Evolutionary conservation across 495 filamentous ascomycete species (phyloP), one percentile per base, ranked within the genome.

Genomic region (Lentithecium fluviatile): DNA sequence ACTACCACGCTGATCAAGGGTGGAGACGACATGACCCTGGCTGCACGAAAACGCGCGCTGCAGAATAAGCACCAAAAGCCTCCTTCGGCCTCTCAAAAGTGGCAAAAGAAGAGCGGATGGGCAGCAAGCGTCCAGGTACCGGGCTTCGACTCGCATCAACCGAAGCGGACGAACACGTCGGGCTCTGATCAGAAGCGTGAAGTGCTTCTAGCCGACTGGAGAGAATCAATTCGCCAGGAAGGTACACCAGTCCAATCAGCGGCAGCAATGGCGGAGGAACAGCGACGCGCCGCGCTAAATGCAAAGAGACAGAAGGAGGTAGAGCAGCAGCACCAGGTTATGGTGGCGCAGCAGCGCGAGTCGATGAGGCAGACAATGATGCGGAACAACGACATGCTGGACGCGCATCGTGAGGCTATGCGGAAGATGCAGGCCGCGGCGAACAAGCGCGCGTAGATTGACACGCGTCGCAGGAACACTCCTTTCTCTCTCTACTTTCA

Each of bases 341-440:
- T 75, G 38, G 70, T 36, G 56, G 45, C 38, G 24, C 63, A 64
- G 26, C 42, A 62, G 0, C 58, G 73, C 1, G 79, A 86, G 45
- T 78, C 78, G 45, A 77, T 79, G 49, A 82, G 88, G 58, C 88
- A 90, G 51, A 82, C 85, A 64, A 79, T 84, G 56, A 94, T 95
- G 90, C 79, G 89, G 45, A 84, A 83, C 10, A 84, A 86, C 0
- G 83, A 85, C 62, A 84, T 95, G 80, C 76, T 86, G 36, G 88
- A 89, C 43, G 77, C 86, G 40, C 93, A 97, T 73, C 78, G 87
- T 51, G 85, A 93, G 58, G 90, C 88, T 0, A 80, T 97, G 81
- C 77, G 89, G 64, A 83, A 79, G 71, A 87, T 97, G 86, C 93
- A 96, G 75, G 82, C 84, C 20, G 77, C 77, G 19, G 88, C 87